A percentile compares a stretch with the other conserved stretches of the same genome.
Conservation (phyloP, 352 stramenopile genomes). For the Pythium graminicola region DNA sequence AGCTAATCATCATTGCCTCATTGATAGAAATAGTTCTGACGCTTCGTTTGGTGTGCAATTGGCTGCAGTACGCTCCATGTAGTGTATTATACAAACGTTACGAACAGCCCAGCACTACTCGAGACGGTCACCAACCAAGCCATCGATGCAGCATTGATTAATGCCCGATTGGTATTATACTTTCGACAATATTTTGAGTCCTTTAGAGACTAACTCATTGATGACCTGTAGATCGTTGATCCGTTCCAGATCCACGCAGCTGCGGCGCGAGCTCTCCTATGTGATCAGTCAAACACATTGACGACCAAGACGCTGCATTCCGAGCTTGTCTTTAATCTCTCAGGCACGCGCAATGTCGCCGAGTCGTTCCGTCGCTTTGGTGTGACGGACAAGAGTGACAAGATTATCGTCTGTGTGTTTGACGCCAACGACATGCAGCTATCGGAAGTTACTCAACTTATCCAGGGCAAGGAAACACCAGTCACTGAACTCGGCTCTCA, state of each 20-base stretch:
- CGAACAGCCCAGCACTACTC: slow-evolving; percentile 54
- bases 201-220: background rate
- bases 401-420: slow-evolving; percentile 68
- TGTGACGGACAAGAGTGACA: slow-evolving; percentile 43
- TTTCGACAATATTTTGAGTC: background rate
- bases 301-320: slow-evolving; percentile 74
- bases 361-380: slow-evolving; percentile 81
- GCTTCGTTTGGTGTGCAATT: background rate
- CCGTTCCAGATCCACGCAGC: slow-evolving; percentile 74
- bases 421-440: slow-evolving; percentile 49
- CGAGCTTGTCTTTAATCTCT: slow-evolving; percentile 84
- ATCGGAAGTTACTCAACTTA: slow-evolving; percentile 28
- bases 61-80: slow-evolving; percentile 54
- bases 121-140: slow-evolving; percentile 55
- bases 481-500: slow-evolving; percentile 43
- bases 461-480: slow-evolving; percentile 46
- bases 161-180: slow-evolving; percentile 49
- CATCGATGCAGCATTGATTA: slow-evolving; percentile 65
- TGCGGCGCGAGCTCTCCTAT: slow-evolving; percentile 63
- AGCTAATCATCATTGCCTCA: background rate
- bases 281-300: slow-evolving; percentile 42
- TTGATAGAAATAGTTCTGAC: background rate
- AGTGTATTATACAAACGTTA: slow-evolving; percentile 64
- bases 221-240: slow-evolving; percentile 42
- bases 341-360: slow-evolving; percentile 71